A percentile compares a stretch with the other conserved stretches of the same genome.
These are phyloP conservation scores for Xylariaceae sp. DNA, from an alignment of 2,329 filamentous ascomycete species.

Conservation along the genomic window DNA sequence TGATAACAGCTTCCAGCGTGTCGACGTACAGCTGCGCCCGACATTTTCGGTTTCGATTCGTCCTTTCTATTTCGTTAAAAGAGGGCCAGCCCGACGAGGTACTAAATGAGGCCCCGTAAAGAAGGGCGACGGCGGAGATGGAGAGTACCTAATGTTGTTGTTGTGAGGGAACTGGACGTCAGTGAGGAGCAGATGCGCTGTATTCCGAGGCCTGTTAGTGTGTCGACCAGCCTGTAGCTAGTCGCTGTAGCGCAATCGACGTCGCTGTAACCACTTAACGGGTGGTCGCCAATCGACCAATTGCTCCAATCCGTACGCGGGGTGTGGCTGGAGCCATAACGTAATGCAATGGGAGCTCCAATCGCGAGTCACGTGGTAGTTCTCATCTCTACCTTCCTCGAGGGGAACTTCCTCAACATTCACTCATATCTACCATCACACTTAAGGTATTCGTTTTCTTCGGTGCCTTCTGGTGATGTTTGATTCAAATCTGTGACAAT, in stretches of 20 bases:
- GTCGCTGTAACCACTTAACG: neutral
- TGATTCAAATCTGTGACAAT: too few species aligned
- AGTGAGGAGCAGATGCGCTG: neutral
- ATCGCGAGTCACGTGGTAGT: neutral
- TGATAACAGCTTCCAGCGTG: neutral
- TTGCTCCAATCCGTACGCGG: neutral
- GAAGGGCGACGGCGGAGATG: neutral
- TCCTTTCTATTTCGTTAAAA: neutral
- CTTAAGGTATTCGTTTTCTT: too few species aligned
- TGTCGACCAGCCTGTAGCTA: neutral
- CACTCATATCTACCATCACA: too few species aligned
- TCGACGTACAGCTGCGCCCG: conserved; percentile 46
- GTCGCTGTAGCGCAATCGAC: neutral
- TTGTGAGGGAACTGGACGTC: neutral
- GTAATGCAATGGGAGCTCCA: neutral
- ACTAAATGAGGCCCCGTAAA: neutral
- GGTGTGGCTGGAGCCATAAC: neutral
- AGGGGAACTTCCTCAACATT: too few species aligned
- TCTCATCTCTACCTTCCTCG: too few species aligned
- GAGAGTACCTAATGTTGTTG: neutral
- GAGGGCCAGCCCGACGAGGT: neutral
- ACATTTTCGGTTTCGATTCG: conserved; percentile 38
- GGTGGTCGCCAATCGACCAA: neutral
- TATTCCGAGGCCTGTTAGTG: neutral
- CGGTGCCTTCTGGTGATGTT: too few species aligned